Evolutionary conservation across 108 stramenopile genomes (phyloP), one percentile per base, ranked within the genome.

Genomic region (Skeletonema marinoi): DNA sequence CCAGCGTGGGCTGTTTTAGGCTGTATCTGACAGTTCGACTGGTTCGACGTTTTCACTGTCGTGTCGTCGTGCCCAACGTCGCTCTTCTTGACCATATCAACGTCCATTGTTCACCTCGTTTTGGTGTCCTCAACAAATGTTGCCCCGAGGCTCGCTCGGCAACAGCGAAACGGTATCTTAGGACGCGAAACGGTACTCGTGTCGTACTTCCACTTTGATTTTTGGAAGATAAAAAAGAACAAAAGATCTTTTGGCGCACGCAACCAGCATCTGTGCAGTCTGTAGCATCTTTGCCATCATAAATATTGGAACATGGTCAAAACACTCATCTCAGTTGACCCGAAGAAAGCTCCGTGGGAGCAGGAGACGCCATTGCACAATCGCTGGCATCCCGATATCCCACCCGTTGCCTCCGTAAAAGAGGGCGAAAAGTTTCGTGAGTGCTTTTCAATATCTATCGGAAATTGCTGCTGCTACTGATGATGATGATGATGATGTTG

Each of bases 371-470:
- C 88, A 0, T 73, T 89, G 25, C 88, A 89, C 70, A 89, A 89
- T 64, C 78, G 88, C n/a, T 89, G 88, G 88, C 88, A 89, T 73
- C 88, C 89, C 3, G 85, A 86, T 42, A 87, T 90, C 59, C 89
- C 89, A 44, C 86, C 89, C 31, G 87, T 88, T 8, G 89, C 89
- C 6, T 61, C 67, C 4, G 89, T 90, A 11, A 61, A 73, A 35
- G 80, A 85, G 65, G 87, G 87, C 2, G 84, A 90, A 46, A 81
- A 82, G 42, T 88, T 90, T 42, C 86, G 87, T 46, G 82, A 84
- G 21, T 56, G 16, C 3, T n/a, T 46, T 46, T 46, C 44, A 41
- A 12, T 39, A 41, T 6, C 36, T 36, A 6, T 6, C 36, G 36
- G 39, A 41, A 0, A 11, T 51, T 65, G 19, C 6, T 65, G 25